Evolutionary conservation across 345 rosid genomes (phyloP).

Genomic region (Camelina neglecta): DNA sequence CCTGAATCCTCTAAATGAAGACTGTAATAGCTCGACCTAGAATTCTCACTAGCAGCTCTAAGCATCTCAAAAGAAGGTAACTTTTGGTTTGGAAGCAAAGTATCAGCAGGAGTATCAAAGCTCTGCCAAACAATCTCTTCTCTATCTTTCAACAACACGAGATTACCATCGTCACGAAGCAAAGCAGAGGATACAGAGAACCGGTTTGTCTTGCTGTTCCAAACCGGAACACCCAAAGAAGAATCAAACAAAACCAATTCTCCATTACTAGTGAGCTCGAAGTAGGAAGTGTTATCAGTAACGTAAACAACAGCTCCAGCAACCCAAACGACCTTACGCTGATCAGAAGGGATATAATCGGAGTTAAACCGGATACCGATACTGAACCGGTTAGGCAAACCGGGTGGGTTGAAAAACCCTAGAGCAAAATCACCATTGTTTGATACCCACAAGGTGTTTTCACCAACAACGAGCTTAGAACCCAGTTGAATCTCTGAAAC

Average conservation of each 20-base stretch:
- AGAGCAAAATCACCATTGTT: slow-evolving; percentile 68
- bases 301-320: slow-evolving; percentile 69
- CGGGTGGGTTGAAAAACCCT: slow-evolving; percentile 62
- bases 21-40: slow-evolving; percentile 72
- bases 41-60: slow-evolving; percentile 64
- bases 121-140: slow-evolving; percentile 72
- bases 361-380: slow-evolving; percentile 78
- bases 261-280: slow-evolving; percentile 63
- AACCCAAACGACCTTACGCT: slow-evolving; percentile 70
- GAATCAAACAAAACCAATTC: slow-evolving; percentile 73
- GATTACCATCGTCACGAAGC: slow-evolving; percentile 73
- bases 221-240: slow-evolving; percentile 45
- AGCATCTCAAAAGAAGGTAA: slow-evolving; percentile 49
- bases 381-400: slow-evolving; percentile 64
- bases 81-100: slow-evolving; percentile 79
- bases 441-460: slow-evolving; percentile 67
- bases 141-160: slow-evolving; percentile 55
- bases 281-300: slow-evolving; percentile 61
- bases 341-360: slow-evolving; percentile 53
- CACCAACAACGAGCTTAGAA: slow-evolving; percentile 59
- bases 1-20: slow-evolving; percentile 66
- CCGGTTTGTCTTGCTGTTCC: slow-evolving; percentile 66
- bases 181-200: slow-evolving; percentile 61
- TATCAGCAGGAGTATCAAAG: slow-evolving; percentile 69
- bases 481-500: slow-evolving; percentile 66